Conservation (phyloP, 2,329 filamentous ascomycete species). For the Colletotrichum sp. region DNA sequence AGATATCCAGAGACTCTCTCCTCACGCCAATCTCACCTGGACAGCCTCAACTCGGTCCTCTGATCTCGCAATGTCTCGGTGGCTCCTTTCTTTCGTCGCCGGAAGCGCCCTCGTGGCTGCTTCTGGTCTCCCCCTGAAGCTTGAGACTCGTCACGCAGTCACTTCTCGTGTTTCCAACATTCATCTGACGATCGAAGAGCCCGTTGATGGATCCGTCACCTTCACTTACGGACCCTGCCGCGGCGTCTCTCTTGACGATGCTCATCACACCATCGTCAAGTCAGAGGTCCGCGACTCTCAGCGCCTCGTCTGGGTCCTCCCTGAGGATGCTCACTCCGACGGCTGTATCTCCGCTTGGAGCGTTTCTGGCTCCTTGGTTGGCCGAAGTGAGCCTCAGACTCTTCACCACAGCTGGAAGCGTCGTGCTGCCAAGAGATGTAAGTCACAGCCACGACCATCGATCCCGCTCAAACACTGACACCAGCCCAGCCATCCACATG, state of each 20-base stretch:
- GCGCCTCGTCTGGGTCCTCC: slow-evolving; percentile 29
- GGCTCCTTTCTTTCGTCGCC: slow-evolving; percentile 17
- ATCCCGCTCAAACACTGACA: slow-evolving; percentile 22
- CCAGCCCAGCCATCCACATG: slow-evolving; percentile 45
- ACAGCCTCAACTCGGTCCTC: not conserved
- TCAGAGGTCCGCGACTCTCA: slow-evolving; percentile 22
- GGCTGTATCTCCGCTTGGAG: slow-evolving; percentile 48
- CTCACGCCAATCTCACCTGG: slow-evolving; percentile 3
- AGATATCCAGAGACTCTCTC: not conserved
- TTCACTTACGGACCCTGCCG: slow-evolving; percentile 29
- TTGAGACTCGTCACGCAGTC: slow-evolving; percentile 38
- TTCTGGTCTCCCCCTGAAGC: slow-evolving; percentile 30
- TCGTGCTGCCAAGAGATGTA: slow-evolving; percentile 21
- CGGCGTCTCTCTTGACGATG: slow-evolving; percentile 10
- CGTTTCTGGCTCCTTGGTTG: slow-evolving; percentile 32
- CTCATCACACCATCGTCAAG: slow-evolving; percentile 24
- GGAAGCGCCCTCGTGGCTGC: slow-evolving; percentile 18
- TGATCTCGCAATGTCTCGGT: slow-evolving; percentile 15
- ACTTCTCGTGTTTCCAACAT: slow-evolving; percentile 37
- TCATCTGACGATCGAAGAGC: slow-evolving; percentile 27
- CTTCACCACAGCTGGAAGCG: slow-evolving; percentile 31
- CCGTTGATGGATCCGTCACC: slow-evolving; percentile 22
- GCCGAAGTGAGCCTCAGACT: slow-evolving; percentile 38
- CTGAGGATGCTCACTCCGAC: slow-evolving; percentile 25
- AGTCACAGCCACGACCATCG: not conserved